phyloP scores from a whole-genome alignment of 2,329 filamentous ascomycete species.

The Epichloe hybrida region DNA sequence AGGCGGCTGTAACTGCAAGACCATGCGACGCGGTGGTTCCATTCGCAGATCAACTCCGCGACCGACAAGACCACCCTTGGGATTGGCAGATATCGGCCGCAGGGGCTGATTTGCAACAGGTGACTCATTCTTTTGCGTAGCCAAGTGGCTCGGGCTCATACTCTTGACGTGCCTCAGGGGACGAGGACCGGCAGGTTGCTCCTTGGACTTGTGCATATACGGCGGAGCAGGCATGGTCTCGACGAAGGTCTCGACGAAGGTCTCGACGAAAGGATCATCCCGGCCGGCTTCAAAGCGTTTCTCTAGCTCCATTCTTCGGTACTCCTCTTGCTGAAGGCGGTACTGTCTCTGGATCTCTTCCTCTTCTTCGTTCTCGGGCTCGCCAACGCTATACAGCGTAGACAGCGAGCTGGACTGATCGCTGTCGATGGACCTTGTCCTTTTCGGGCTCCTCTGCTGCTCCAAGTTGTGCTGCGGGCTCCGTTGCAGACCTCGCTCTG shows the following conservation, averaged over 20 bases:
- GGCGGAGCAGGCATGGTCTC: conserved; percentile 7
- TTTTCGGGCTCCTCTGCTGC: conserved; percentile 6
- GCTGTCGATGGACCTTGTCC: conserved; percentile 25
- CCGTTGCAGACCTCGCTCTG: conserved; percentile 10
- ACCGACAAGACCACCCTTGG: neutral
- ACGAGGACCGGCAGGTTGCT: conserved; percentile 6
- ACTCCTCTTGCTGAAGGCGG: neutral
- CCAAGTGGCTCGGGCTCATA: conserved; percentile 10
- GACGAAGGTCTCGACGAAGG: no score
- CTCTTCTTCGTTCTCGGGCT: conserved; percentile 24
- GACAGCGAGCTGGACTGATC: conserved; percentile 40
- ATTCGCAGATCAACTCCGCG: neutral
- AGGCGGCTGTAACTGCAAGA: conserved; percentile 5
- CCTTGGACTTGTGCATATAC: conserved; percentile 1
- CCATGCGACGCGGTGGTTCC: neutral
- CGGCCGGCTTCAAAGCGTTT: neutral
- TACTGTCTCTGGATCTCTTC: conserved; percentile 3
- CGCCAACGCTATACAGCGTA: conserved; percentile 42
- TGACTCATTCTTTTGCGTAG: neutral
- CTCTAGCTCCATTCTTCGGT: neutral
- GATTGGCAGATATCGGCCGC: neutral
- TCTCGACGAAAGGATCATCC: conserved; percentile 16
- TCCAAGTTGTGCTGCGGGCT: conserved; percentile 9
- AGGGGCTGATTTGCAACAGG: neutral
- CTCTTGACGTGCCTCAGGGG: conserved; percentile 11